Base-by-base conservation (phyloP, 495 filamentous ascomycete species). In the Neurospora sp. region DNA sequence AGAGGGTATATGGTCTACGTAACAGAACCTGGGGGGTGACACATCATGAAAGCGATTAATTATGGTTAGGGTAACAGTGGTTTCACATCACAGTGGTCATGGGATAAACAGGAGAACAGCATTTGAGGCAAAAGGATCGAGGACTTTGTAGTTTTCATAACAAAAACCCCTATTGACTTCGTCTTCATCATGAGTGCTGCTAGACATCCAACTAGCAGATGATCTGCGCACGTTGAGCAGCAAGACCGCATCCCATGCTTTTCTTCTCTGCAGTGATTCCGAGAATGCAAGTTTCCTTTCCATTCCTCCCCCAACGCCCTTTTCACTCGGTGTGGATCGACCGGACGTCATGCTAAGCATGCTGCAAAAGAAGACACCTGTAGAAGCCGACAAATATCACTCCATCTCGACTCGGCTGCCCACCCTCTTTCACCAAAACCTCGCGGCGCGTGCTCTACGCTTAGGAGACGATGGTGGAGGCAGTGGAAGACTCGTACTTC, bases 401-500 rank as follows among this genome's bases (percentile, higher is more conserved):
- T 43, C 43, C 69, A 37, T 72, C 77, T 71, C 75, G 70, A 71
- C 76, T 39, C 72, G 39, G 31, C 72, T 69, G 54, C 54, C 71
- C 39, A 42, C 24, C 40, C 28, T 72, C 39, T 36, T 59, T 34
- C 70, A 59, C 38, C 54, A 66, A 66, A 34, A 66, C 34, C 54
- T 66, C 28, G 54, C 54, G 54, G 54, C 28, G 28, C 36, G 43
- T 72, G 69, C 36, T 69, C 39, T 38, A 69, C 74, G 72, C 75
- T 84, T 91, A 92, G 82, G 90, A 85, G 80, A 92, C 88, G 77
- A 89, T 83, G 80, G 88, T 89, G 84, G 84, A 86, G 81, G 88
- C 88, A 73, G 87, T 89, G 79, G 88, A 86, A 74, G 85, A 89
- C 90, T 94, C 92, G 87, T 98, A 99, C 86, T 93, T 94, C 96